A percentile compares a stretch with the other conserved stretches of the same genome.
Evolutionary conservation across 495 filamentous ascomycete genomes (phyloP).

Genomic region (Cercophora samala): DNA sequence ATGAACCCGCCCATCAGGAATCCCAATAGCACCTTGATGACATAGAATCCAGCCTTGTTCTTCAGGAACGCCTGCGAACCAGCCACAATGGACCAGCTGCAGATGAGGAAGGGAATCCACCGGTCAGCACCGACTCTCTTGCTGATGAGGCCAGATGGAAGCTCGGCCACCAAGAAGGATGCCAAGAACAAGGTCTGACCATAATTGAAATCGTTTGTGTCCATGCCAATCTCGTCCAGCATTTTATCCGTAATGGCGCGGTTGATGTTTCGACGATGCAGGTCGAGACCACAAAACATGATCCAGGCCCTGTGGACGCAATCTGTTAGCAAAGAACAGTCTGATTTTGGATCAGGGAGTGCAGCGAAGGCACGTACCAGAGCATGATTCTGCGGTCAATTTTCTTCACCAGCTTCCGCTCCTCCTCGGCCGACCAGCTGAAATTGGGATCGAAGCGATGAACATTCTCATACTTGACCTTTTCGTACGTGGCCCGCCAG

Average conservation of each 20-base stretch:
- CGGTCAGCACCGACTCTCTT: constrained; percentile 49
- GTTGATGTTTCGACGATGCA: constrained; percentile 46
- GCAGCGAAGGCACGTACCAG: constrained; percentile 14
- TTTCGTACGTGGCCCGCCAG: constrained; percentile 33
- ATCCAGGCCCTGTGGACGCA: constrained; percentile 33
- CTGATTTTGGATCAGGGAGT: background rate
- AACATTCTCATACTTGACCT: constrained; percentile 49
- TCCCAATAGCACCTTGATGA: constrained; percentile 45
- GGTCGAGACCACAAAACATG: constrained; percentile 47
- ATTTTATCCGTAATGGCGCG: constrained; percentile 47
- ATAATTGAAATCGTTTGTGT: constrained; percentile 50
- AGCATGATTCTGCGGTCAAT: constrained; percentile 38
- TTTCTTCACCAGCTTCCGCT: constrained; percentile 48
- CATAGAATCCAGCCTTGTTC: constrained; percentile 39
- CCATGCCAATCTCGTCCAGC: constrained; percentile 39
- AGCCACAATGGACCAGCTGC: constrained; percentile 43
- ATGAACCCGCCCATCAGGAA: constrained; percentile 51
- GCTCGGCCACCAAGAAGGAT: constrained; percentile 47
- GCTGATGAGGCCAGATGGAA: constrained; percentile 46
- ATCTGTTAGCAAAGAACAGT: constrained; percentile 3
- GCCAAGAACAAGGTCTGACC: constrained; percentile 45
- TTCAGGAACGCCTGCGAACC: constrained; percentile 42
- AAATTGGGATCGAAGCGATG: constrained; percentile 55
- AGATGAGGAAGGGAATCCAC: constrained; percentile 48
- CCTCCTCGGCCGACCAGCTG: constrained; percentile 48